Evolutionary conservation across 805 yeast genomes (phyloP).

Genomic region (Kodamaea kakaduensis): DNA sequence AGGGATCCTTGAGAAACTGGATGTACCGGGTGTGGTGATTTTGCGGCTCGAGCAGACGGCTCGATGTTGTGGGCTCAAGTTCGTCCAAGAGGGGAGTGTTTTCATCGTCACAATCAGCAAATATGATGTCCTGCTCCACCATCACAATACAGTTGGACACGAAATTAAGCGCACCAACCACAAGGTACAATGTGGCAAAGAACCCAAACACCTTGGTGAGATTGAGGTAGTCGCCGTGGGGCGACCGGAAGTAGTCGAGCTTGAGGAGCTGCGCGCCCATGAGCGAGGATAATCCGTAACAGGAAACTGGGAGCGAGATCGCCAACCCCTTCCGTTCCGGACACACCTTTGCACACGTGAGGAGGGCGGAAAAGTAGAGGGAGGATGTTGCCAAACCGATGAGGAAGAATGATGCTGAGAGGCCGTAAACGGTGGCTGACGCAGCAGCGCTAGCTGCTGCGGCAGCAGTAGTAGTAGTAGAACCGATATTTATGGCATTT

Average conservation of each 20-base stretch:
- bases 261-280: slow-evolving; percentile 63
- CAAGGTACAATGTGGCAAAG: slow-evolving; percentile 50
- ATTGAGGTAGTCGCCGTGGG: slow-evolving; percentile 34
- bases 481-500: too few relatives aligned
- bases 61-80: slow-evolving; percentile 30
- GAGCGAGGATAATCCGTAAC: slow-evolving; percentile 79
- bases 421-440: slow-evolving; percentile 16
- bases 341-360: slow-evolving; percentile 83
- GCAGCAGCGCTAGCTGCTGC: neutral
- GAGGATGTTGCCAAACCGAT: slow-evolving; percentile 74
- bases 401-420: slow-evolving; percentile 49
- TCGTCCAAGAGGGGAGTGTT: slow-evolving; percentile 27
- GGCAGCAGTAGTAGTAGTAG: neutral
- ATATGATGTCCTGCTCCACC: slow-evolving; percentile 48
- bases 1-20: slow-evolving; percentile 46
- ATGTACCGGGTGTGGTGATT: slow-evolving; percentile 32
- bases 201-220: slow-evolving; percentile 49
- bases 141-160: slow-evolving; percentile 62
- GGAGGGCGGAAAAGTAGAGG: slow-evolving; percentile 62
- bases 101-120: slow-evolving; percentile 25
- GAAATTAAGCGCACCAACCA: slow-evolving; percentile 59
- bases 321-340: slow-evolving; percentile 75
- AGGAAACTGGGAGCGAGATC: slow-evolving; percentile 83
- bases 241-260: slow-evolving; percentile 33
- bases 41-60: slow-evolving; percentile 32